phyloP scores from a whole-genome alignment of 225 moss, liverwort and hornwort species.

The Pleurozium schreberi region DNA sequence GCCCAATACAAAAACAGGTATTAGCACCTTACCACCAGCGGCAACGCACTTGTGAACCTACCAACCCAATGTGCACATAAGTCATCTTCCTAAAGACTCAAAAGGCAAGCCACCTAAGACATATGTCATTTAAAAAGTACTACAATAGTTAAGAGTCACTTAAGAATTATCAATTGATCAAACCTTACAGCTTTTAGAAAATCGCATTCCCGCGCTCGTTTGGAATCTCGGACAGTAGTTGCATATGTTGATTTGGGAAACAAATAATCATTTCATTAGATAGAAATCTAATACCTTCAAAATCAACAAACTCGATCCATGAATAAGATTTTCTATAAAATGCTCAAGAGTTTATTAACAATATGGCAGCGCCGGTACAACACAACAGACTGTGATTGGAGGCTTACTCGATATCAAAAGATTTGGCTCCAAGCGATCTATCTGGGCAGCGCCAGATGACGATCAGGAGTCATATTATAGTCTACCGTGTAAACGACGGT shows the following conservation, averaged over 20 bases:
- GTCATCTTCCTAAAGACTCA: not conserved
- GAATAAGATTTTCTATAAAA: not conserved
- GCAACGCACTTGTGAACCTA: conserved; percentile 92
- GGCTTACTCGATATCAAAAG: conserved; percentile 87
- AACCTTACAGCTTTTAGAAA: conserved; percentile 84
- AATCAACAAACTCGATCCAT: not conserved
- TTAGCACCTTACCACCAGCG: conserved; percentile 91
- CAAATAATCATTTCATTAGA: not conserved
- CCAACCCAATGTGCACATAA: not conserved
- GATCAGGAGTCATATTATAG: conserved; percentile 99
- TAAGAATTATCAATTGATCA: not conserved
- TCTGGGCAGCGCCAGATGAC: conserved; percentile 94
- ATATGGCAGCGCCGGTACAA: not conserved
- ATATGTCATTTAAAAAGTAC: not conserved
- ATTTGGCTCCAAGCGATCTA: conserved; percentile 90
- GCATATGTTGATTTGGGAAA: conserved; percentile 85
- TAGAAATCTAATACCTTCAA: not conserved
- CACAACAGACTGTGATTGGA: not conserved
- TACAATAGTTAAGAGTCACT: not conserved
- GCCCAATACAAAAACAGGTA: conserved; percentile 95
- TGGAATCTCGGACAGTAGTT: conserved; percentile 92
- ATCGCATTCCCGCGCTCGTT: conserved; percentile 88
- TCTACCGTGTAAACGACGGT: conserved; percentile 95
- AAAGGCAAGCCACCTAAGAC: not conserved
- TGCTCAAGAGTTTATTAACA: not conserved